These are phyloP conservation scores for Neckera pumila DNA, from an alignment of 225 moss, liverwort and hornwort genomes.

Conservation along the genomic window DNA sequence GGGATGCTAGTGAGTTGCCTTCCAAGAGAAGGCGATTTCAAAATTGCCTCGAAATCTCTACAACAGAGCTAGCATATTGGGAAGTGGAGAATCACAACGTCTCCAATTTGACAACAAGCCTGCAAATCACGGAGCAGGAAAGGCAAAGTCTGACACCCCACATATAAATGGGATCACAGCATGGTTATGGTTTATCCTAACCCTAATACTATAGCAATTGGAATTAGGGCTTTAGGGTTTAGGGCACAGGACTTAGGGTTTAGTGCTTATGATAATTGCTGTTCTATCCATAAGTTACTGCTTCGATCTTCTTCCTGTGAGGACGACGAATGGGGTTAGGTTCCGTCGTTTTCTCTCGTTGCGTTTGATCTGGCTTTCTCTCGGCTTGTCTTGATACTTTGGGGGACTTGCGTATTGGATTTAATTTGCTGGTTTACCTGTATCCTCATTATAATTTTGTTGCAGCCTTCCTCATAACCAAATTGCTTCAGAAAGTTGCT, in stretches of 20 bases:
- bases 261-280: neutral
- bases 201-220: neutral
- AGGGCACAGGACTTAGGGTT: neutral
- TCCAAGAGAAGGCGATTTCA: neutral
- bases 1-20: neutral
- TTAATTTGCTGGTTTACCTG: neutral
- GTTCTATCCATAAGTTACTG: slow-evolving; percentile 18
- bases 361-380: neutral
- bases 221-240: neutral
- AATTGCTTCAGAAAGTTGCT: neutral
- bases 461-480: neutral
- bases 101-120: neutral
- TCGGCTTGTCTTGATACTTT: neutral
- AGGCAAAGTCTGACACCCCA: neutral
- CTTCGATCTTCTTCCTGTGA: neutral
- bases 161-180: neutral
- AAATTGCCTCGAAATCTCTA: neutral
- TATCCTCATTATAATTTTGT: neutral
- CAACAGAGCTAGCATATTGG: neutral
- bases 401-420: neutral
- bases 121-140: neutral
- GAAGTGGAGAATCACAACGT: neutral
- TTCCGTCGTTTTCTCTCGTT: neutral
- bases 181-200: neutral
- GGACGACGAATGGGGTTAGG: neutral